Conservation (phyloP, 306 rosid species). For the Ormosia emarginata region DNA sequence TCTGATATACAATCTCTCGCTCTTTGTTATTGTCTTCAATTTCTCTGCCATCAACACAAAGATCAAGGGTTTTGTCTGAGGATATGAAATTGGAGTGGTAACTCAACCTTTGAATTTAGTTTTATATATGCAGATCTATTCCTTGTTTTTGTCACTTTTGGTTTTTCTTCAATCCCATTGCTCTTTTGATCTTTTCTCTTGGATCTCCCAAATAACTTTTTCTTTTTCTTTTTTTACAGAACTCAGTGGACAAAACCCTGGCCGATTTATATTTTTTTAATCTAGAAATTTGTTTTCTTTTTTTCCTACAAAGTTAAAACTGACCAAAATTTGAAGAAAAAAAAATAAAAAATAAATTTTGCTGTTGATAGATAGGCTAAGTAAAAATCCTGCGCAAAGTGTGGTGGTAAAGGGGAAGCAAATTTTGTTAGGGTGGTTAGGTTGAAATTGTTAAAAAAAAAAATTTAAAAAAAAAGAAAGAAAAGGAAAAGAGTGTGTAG, state of each 20-base stretch:
- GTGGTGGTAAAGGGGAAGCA: background rate
- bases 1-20: constrained; percentile 21
- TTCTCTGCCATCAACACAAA: constrained; percentile 29
- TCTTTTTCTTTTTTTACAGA: background rate
- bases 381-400: background rate
- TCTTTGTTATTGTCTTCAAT: constrained; percentile 31
- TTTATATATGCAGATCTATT: constrained; percentile 22
- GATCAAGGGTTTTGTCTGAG: constrained; percentile 33
- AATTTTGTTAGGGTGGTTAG: background rate
- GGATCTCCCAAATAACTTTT: constrained; percentile 33
- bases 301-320: background rate
- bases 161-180: constrained; percentile 39
- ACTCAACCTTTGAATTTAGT: constrained; percentile 47
- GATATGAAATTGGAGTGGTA: constrained; percentile 26
- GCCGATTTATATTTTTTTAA: background rate
- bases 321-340: background rate
- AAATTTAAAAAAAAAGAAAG: background rate
- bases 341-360: background rate
- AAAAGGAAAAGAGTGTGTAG: constrained; percentile 33
- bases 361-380: background rate
- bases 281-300: background rate
- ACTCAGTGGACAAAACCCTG: constrained; percentile 5
- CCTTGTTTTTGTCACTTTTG: constrained; percentile 29
- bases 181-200: constrained; percentile 28
- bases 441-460: background rate